Evolutionary conservation across 768 basidiomycete genomes (phyloP).

Genomic region (Lentinula guzmanii): DNA sequence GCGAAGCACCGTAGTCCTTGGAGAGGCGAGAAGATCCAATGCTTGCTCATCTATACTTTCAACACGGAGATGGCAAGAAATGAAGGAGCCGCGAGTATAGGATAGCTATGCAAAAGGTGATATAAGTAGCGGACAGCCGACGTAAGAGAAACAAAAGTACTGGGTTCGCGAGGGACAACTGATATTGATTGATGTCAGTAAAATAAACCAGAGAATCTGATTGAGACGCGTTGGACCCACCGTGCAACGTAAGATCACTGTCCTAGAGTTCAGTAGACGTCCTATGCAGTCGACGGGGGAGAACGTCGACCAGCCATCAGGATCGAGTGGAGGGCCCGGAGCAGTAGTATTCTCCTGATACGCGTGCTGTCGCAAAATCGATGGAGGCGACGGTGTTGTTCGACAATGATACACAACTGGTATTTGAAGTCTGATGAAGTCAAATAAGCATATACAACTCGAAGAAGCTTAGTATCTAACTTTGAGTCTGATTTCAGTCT

Average conservation of each 20-base stretch:
- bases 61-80: slow-evolving; percentile 28
- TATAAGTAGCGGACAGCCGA: neutral
- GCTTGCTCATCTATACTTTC: slow-evolving; percentile 21
- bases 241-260: slow-evolving; percentile 20
- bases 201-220: neutral
- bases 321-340: slow-evolving; percentile 26
- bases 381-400: slow-evolving; percentile 22
- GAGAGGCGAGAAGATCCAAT: slow-evolving; percentile 23
- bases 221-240: slow-evolving; percentile 13
- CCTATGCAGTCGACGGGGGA: slow-evolving; percentile 15
- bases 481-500: slow-evolving; percentile 30
- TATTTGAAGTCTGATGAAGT: slow-evolving; percentile 14
- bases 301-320: slow-evolving; percentile 27
- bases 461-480: slow-evolving; percentile 16
- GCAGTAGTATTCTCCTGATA: slow-evolving; percentile 23
- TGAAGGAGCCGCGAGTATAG: slow-evolving; percentile 33
- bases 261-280: slow-evolving; percentile 14
- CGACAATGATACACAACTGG: slow-evolving; percentile 27
- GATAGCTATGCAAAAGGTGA: slow-evolving; percentile 15
- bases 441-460: neutral
- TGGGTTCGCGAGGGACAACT: slow-evolving; percentile 31
- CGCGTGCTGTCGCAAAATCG: slow-evolving; percentile 26
- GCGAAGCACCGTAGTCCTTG: slow-evolving; percentile 17
- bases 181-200: neutral
- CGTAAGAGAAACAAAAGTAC: slow-evolving; percentile 14